Conservation (phyloP, 1,284 basidiomycete species). For the Xerocomus cyaneibrunnescens region DNA sequence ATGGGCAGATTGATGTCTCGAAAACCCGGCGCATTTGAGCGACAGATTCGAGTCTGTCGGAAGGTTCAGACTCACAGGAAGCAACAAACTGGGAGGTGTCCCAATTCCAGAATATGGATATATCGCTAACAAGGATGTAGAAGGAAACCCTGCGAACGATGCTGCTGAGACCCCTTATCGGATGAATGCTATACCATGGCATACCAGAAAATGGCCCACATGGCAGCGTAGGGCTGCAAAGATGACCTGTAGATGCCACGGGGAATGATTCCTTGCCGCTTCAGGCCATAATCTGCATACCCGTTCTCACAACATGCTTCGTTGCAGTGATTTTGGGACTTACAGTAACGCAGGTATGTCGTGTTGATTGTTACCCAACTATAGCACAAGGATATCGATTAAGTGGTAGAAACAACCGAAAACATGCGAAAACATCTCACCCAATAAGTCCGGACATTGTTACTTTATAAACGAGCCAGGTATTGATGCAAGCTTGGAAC, state of each 20-base stretch:
- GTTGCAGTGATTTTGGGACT: not conserved
- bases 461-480: slow-evolving; percentile 19
- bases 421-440: not conserved
- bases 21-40: slow-evolving; percentile 1
- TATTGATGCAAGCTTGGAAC: not conserved
- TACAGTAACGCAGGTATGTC: slow-evolving; percentile 52
- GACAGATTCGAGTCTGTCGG: slow-evolving; percentile 3
- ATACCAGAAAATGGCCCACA: slow-evolving; percentile 34
- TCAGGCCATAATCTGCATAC: slow-evolving; percentile 50
- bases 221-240: slow-evolving; percentile 31
- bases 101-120: slow-evolving; percentile 46
- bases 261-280: slow-evolving; percentile 53
- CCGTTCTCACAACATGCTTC: slow-evolving; percentile 22
- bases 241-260: slow-evolving; percentile 25
- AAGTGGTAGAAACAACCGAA: not conserved
- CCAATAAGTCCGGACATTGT: slow-evolving; percentile 53
- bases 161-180: not conserved
- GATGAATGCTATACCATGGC: not conserved
- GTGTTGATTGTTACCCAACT: slow-evolving; percentile 47
- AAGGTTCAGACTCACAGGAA: slow-evolving; percentile 35
- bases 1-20: slow-evolving; percentile 30
- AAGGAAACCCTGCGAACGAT: slow-evolving; percentile 34
- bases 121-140: slow-evolving; percentile 44
- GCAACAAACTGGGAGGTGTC: slow-evolving; percentile 42
- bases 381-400: not conserved